A percentile compares a stretch with the other conserved stretches of the same genome.
Evolutionary conservation across 2,329 filamentous ascomycete genomes (phyloP).

Genomic region (Monosporascus sp.): DNA sequence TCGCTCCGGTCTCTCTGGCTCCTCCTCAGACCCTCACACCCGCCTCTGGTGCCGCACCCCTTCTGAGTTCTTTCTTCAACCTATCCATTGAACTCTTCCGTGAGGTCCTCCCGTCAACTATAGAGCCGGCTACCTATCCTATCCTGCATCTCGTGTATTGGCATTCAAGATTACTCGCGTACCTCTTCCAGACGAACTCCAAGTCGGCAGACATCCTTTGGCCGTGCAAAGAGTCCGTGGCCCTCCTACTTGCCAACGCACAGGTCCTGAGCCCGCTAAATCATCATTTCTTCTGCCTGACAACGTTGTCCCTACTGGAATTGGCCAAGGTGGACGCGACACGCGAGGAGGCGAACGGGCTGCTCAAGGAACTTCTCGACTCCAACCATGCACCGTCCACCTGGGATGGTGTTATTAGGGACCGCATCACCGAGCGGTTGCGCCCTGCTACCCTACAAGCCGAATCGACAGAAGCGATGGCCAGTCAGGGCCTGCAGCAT

Average conservation of each 20-base stretch:
- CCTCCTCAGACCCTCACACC: constrained; percentile 38
- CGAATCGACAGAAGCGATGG: constrained; percentile 34
- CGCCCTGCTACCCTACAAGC: constrained; percentile 29
- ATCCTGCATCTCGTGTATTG: constrained; percentile 64
- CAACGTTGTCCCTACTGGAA: constrained; percentile 55
- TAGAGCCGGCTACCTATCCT: constrained; percentile 47
- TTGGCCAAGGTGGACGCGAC: constrained; percentile 51
- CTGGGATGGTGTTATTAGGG: constrained; percentile 54
- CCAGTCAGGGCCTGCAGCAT: constrained; percentile 53
- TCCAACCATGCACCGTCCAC: constrained; percentile 42
- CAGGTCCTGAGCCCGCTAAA: constrained; percentile 58
- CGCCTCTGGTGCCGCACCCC: constrained; percentile 33
- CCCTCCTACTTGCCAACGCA: constrained; percentile 50
- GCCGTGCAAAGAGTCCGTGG: constrained; percentile 53
- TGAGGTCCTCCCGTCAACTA: constrained; percentile 54
- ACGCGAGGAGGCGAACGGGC: constrained; percentile 50
- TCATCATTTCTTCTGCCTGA: constrained; percentile 60
- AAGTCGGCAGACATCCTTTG: constrained; percentile 54
- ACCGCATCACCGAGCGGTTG: constrained; percentile 42
- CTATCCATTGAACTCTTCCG: constrained; percentile 61
- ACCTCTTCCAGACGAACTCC: constrained; percentile 52
- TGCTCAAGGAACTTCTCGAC: constrained; percentile 53
- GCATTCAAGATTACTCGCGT: constrained; percentile 61
- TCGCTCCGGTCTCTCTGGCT: constrained; percentile 41
- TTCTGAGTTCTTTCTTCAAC: constrained; percentile 46